Evolutionary conservation across 2,329 filamentous ascomycete genomes (phyloP), one percentile per base, ranked within the genome.

Genomic region (Cladophialophora yegresii): DNA sequence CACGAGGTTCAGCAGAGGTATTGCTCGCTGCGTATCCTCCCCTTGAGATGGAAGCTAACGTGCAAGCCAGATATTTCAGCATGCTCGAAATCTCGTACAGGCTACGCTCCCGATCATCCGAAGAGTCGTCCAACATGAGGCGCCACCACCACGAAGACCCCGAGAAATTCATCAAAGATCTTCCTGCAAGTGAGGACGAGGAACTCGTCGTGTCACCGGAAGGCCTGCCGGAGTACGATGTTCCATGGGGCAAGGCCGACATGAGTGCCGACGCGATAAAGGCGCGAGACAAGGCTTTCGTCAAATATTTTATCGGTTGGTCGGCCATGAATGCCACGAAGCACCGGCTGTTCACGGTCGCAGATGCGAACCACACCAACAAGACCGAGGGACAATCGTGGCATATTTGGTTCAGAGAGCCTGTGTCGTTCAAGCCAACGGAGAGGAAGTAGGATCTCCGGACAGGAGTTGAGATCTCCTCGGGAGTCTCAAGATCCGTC

Each of bases 221-320:
- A 13, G 32, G 22, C 13, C 43, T 64, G 28, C 51, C 56, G 4
- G 28, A 23, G 2, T 63, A 58, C 60, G 32, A n/a, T 2, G 20
- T n/a, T 33, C 26, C 26, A 28, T 30, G 43, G 30, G 43, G 36
- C 2, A 4, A 22, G 22, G 49, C 51, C 13, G 58, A 45, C 3
- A 58, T 61, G 53, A 47, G 36, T n/a, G 28, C 58, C 9, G 43
- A 53, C 12, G n/a, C 32, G 2, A 26, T 66, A 1, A 20, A 30
- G n/a, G 57, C 40, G 12, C 63, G 68, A 23, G 68, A 69, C 36
- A 49, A 55, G n/a, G 32, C 30, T 26, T 40, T 69, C 2, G 28
- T 66, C 9, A 30, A 63, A 22, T 65, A 64, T 57, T 68, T 68
- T 33, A 28, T 45, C 40, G 68, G 58, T 16, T 69, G 66, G 68